A percentile compares a stretch with the other conserved stretches of the same genome.
Evolutionary conservation across 306 rosid genomes (phyloP).

Genomic region (Cicer cuneatum): DNA sequence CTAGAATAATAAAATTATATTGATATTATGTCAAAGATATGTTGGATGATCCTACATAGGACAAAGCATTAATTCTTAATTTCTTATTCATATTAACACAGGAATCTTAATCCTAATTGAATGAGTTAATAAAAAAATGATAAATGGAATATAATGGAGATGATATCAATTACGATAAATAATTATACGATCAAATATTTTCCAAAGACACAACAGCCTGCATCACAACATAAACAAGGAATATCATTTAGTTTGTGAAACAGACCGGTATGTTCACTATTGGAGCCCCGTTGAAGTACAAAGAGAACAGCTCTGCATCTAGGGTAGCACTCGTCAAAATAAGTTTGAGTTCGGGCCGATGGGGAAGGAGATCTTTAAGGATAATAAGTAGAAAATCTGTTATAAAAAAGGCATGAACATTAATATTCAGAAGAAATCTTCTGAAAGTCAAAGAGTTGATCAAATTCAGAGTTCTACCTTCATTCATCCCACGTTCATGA

Average conservation of each 20-base stretch:
- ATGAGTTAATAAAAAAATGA: neutral
- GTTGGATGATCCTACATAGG: neutral
- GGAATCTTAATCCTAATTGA: neutral
- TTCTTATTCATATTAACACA: neutral
- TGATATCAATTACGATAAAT: neutral
- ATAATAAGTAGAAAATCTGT: slow-evolving; percentile 96
- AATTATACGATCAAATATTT: neutral
- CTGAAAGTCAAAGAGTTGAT: slow-evolving; percentile 41
- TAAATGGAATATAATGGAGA: neutral
- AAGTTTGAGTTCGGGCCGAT: slow-evolving; percentile 81
- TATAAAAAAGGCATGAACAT: slow-evolving; percentile 47
- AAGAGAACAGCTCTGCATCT: slow-evolving; percentile 89
- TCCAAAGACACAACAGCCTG: slow-evolving; percentile 19
- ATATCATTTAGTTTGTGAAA: slow-evolving; percentile 37
- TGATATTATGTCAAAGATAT: neutral
- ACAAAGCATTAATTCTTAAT: neutral
- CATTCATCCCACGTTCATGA: slow-evolving; percentile 99
- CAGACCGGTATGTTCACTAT: slow-evolving; percentile 73
- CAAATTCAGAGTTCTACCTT: slow-evolving; percentile 66
- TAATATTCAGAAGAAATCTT: slow-evolving; percentile 48
- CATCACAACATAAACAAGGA: slow-evolving; percentile 32
- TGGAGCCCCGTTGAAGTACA: slow-evolving; percentile 75
- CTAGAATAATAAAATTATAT: neutral
- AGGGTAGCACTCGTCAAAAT: slow-evolving; percentile 98
- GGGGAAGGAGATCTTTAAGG: slow-evolving; percentile 91